Base-by-base conservation (phyloP, 208 protist species). In the Acanthamoeba polyphaga region DNA sequence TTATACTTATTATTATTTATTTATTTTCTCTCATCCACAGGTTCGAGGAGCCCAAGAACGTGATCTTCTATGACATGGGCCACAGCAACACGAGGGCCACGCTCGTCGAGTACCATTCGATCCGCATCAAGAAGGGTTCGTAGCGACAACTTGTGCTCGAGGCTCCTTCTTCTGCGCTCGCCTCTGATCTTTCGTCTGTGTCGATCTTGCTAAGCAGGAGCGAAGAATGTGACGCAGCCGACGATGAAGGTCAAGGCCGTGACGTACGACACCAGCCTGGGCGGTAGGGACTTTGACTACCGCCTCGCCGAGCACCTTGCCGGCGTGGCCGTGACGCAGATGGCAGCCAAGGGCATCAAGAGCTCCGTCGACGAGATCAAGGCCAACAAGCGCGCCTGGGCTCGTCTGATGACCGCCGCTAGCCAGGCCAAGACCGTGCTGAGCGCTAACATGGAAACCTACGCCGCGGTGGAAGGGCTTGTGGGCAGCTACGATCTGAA, bases 261-360 rank as follows among this genome's bases (percentile, higher is more conserved):
- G 2, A 87, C 97, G 2, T 97, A 97, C 80, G 98, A 98, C 90
- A 94, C 92, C 32, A 96, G 93, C 43, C 96, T 99, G 51, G 98
- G 98, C 62, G 98, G 98, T 7, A 91, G 96, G 13, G 94, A 97
- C 91, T 99, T 99, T 95, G 98, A 99, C 72, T 96, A 82, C 51
- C 98, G 98, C 72, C 98, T 99, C 62, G 98, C 98, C 22, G 93
- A 96, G 34, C 96, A 98, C 87, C 97, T 98, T 62, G 98, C 98
- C 94, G 72, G 72, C 22, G 82, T 95, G 27, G 98, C 98, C 92
- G 97, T 98, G 38, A 78, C 92, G 95, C 53, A 95, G 68, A 68
- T 94, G 53, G 80, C 96, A 34, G 72, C 58, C 43, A 64, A 90
- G 60, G 64, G 58, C 70, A 29, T 89, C 19, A 0, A 55, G 46